Evolutionary conservation across 2,329 filamentous ascomycete genomes (phyloP).

Genomic region (Aureobasidium uvarum): DNA sequence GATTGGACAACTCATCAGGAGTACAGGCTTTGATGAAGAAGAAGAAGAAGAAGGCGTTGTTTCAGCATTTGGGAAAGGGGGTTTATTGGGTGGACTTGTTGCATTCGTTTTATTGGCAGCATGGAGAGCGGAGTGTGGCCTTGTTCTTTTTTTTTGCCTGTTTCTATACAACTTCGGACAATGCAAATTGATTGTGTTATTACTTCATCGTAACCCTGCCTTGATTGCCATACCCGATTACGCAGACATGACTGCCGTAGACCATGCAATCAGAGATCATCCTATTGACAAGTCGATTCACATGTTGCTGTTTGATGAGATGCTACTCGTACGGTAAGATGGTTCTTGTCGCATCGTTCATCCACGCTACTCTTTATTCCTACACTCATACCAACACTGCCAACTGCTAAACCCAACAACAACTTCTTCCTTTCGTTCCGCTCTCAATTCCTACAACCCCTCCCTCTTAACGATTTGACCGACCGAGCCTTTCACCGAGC

Average conservation of each 20-base stretch:
- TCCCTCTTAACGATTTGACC: background rate
- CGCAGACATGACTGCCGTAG: too few relatives aligned
- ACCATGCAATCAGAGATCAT: too few relatives aligned
- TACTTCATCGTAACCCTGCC: background rate
- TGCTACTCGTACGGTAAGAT: background rate
- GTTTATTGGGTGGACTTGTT: background rate
- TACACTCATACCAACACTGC: background rate
- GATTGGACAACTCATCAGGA: conserved; percentile 4
- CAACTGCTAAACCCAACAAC: background rate
- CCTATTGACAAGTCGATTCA: too few relatives aligned
- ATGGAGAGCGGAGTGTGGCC: background rate
- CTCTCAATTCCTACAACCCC: too few relatives aligned
- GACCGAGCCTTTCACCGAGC: conserved; percentile 25
- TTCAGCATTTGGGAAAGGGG: background rate
- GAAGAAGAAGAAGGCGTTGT: conserved; percentile 29
- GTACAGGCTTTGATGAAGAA: conserved; percentile 31
- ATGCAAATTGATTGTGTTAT: background rate
- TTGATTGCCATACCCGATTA: background rate
- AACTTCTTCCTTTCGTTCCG: too few relatives aligned
- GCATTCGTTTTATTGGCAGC: background rate
- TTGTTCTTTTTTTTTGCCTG: background rate
- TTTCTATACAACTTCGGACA: background rate
- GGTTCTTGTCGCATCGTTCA: background rate
- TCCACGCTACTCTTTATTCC: background rate
- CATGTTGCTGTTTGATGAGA: background rate